Evolutionary conservation across 2,329 filamentous ascomycete species (phyloP).

Genomic region (Gnomoniopsis sp.): DNA sequence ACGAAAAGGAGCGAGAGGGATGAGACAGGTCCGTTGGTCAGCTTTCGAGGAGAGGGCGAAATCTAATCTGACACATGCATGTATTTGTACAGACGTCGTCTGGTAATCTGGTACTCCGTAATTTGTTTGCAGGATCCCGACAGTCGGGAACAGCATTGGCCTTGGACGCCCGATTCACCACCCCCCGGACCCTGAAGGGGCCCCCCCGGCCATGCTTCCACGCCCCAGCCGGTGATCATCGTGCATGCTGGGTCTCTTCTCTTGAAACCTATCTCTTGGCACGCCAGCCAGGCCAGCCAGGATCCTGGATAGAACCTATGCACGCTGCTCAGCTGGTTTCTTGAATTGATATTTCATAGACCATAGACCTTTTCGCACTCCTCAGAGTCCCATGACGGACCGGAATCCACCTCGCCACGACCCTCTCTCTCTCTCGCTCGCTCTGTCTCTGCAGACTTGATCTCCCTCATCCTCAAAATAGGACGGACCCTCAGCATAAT

Average conservation of each 20-base stretch:
- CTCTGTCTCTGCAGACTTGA: background rate
- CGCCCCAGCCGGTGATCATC: conserved; percentile 10
- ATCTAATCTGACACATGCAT: too few species aligned
- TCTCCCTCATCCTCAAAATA: background rate
- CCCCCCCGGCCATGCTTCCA: background rate
- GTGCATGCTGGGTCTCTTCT: background rate
- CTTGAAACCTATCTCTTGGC: conserved; percentile 2
- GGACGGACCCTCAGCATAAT: background rate
- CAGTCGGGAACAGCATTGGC: conserved; percentile 15
- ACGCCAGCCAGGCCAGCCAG: background rate
- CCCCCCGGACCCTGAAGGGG: background rate
- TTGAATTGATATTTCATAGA: background rate
- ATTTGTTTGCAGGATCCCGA: background rate
- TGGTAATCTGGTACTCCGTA: too few species aligned
- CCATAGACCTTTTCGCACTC: background rate
- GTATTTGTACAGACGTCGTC: too few species aligned
- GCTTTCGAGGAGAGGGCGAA: background rate
- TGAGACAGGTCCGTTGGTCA: background rate
- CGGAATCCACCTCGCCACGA: background rate
- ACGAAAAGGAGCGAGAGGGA: background rate
- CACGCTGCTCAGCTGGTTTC: background rate
- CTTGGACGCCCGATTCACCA: background rate
- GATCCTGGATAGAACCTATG: background rate
- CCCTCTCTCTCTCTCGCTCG: background rate
- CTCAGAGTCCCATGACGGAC: background rate